Percentiles rank a stretch among this genome's conserved stretches.
Evolutionary conservation across 1,284 basidiomycete genomes (phyloP).

Genomic region (Inonotus obliquus): DNA sequence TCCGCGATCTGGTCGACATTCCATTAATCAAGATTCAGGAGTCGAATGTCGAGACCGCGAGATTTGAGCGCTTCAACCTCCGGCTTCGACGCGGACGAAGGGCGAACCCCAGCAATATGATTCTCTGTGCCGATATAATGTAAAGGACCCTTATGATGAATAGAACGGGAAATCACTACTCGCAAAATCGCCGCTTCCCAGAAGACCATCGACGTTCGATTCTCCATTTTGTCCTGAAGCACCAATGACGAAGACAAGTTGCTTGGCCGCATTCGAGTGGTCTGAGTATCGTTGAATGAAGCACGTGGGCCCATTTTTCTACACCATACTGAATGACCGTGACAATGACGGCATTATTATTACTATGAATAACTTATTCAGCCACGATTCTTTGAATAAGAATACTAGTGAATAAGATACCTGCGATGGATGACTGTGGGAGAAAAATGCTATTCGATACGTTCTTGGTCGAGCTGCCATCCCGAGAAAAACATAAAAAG

Average conservation of each 20-base stretch:
- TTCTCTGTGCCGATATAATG: background rate
- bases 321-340: too few relatives aligned
- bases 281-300: too few relatives aligned
- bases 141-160: background rate
- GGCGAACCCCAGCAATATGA: constrained; percentile 13
- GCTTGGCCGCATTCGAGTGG: background rate
- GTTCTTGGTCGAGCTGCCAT: too few relatives aligned
- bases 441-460: too few relatives aligned
- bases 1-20: constrained; percentile 2
- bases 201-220: background rate
- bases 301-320: too few relatives aligned
- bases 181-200: constrained; percentile 1
- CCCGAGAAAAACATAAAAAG: too few relatives aligned
- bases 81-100: constrained; percentile 10
- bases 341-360: too few relatives aligned
- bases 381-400: too few relatives aligned
- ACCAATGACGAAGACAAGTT: constrained; percentile 5
- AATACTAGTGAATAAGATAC: background rate
- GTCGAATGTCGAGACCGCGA: constrained; percentile 13
- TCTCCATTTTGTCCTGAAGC: constrained; percentile 7
- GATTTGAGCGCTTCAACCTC: background rate
- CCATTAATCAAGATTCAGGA: constrained; percentile 2
- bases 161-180: background rate
- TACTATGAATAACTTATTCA: background rate
- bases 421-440: too few relatives aligned